Conservation (phyloP, 2,329 filamentous ascomycete species). For the Blumeria graminis region DNA sequence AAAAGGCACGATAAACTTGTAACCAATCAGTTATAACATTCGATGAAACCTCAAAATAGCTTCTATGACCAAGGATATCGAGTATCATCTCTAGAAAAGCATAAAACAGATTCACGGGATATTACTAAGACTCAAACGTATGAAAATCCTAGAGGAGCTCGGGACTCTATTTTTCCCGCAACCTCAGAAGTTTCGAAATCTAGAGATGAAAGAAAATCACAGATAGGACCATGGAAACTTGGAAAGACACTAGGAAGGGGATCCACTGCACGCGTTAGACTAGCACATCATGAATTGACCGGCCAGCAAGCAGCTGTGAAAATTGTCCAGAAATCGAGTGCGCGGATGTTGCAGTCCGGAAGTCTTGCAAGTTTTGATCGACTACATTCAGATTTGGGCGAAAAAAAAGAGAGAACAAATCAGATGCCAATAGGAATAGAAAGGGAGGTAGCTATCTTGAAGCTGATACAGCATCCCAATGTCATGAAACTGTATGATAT, state of each 20-base stretch:
- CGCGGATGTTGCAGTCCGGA: constrained; percentile 58
- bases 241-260: constrained; percentile 77
- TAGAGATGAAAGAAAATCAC: constrained; percentile 28
- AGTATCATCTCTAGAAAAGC: no score
- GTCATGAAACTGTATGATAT: constrained; percentile 90
- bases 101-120: constrained; percentile 11
- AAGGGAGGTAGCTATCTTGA: constrained; percentile 89
- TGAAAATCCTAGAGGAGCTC: constrained; percentile 14
- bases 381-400: constrained; percentile 34
- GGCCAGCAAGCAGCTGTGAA: constrained; percentile 77
- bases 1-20: no score
- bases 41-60: no score
- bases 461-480: constrained; percentile 82
- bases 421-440: constrained; percentile 74
- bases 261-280: constrained; percentile 65
- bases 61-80: no score
- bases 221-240: constrained; percentile 83
- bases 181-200: constrained; percentile 14
- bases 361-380: constrained; percentile 67
- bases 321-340: constrained; percentile 70
- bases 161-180: constrained; percentile 18
- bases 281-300: constrained; percentile 59
- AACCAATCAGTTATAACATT: no score
- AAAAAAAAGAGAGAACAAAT: constrained; percentile 33
- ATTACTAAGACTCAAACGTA: constrained; percentile 16